phyloP scores from a whole-genome alignment of 306 rosid species.

The Cicer judaicum region DNA sequence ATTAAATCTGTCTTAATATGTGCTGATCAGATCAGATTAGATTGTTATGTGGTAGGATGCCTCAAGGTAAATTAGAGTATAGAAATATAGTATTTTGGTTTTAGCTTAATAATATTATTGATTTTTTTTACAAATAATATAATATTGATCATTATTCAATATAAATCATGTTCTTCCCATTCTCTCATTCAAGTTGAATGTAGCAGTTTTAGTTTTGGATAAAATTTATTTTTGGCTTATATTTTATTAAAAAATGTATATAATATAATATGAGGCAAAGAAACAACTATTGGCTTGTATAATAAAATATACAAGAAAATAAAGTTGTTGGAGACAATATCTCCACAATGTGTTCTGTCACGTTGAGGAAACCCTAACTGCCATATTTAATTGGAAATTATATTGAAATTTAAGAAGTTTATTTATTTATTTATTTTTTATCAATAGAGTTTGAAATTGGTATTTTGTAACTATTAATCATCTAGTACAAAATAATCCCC shows the following conservation, averaged over 20 bases:
- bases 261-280: not conserved
- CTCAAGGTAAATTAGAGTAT: not conserved
- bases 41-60: not conserved
- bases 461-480: not conserved
- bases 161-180: constrained; percentile 1
- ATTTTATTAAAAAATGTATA: not conserved
- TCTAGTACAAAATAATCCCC: not conserved
- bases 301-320: not conserved
- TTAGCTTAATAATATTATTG: not conserved
- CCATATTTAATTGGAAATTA: constrained; percentile 28
- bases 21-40: not conserved
- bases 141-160: not conserved
- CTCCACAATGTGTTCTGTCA: constrained; percentile 30
- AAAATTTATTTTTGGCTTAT: too few relatives aligned
- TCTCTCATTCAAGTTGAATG: not conserved
- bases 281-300: not conserved
- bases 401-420: constrained; percentile 4
- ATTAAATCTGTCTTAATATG: not conserved
- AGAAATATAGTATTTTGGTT: not conserved
- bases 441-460: not conserved
- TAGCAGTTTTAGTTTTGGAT: constrained; percentile 1
- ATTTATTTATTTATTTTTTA: too few relatives aligned
- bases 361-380: constrained; percentile 33
- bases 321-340: constrained; percentile 26
- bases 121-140: too few relatives aligned